Conservation (phyloP, 2,329 filamentous ascomycete genomes). For the Colletotrichum tofieldiae region DNA sequence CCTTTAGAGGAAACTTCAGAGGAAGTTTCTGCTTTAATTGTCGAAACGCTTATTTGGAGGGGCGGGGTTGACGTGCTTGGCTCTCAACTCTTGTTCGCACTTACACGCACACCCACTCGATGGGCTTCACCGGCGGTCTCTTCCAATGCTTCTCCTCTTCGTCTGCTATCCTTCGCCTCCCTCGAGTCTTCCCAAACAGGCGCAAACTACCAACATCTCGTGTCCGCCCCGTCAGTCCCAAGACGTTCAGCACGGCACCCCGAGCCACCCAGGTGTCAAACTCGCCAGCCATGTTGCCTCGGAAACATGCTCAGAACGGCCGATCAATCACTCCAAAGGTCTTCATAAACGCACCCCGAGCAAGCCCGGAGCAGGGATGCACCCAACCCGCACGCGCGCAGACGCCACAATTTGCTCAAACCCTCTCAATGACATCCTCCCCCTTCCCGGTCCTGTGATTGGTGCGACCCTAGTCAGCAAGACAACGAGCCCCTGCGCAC, state of each 20-base stretch:
- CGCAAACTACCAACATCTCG: too few species aligned
- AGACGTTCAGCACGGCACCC: neutral
- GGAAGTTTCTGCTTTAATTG: neutral
- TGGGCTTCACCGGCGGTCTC: neutral
- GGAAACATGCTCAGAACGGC: conserved; percentile 15
- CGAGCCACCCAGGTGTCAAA: neutral
- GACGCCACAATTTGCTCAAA: conserved; percentile 66
- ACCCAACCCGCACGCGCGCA: conserved; percentile 3
- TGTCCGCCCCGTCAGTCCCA: neutral
- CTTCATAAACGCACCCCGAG: neutral
- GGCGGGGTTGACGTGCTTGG: neutral
- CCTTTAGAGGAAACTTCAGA: too few species aligned
- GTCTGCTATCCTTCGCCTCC: neutral
- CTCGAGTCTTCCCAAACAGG: neutral
- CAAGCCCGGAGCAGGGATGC: neutral
- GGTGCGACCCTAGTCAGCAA: neutral
- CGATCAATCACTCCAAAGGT: neutral
- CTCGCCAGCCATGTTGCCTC: neutral
- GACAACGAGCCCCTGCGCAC: conserved; percentile 31
- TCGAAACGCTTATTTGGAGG: neutral
- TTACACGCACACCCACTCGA: neutral
- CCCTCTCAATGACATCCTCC: conserved; percentile 53
- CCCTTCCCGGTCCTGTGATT: neutral
- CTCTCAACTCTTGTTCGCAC: neutral
- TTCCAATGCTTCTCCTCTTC: neutral